Evolutionary conservation across 768 basidiomycete species (phyloP).

Genomic region (Kwoniella mangroviensis): DNA sequence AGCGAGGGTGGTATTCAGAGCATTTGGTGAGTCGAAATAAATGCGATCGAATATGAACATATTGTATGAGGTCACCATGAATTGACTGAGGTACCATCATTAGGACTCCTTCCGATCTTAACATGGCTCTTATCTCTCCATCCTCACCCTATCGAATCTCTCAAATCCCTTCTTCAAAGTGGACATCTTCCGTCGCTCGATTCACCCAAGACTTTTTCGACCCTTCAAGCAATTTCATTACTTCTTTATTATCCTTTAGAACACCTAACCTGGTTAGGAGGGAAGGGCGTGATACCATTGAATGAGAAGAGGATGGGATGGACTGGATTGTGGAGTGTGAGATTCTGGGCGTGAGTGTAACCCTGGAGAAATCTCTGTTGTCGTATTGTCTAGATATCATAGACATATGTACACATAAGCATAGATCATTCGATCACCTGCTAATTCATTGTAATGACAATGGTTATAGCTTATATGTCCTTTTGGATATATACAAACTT

Average conservation of each 20-base stretch:
- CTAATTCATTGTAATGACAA: too few species aligned
- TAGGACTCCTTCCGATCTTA: slow-evolving; percentile 41
- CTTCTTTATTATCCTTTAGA: slow-evolving; percentile 54
- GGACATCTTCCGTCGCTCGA: neutral
- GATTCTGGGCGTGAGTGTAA: slow-evolving; percentile 56
- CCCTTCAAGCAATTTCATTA: slow-evolving; percentile 46
- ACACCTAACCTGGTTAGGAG: slow-evolving; percentile 47
- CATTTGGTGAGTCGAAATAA: slow-evolving; percentile 43
- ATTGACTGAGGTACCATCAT: neutral
- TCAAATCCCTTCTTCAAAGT: slow-evolving; percentile 23
- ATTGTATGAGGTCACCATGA: too few species aligned
- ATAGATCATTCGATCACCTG: too few species aligned
- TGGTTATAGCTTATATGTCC: slow-evolving; percentile 42
- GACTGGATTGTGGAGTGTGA: slow-evolving; percentile 50
- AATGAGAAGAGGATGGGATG: slow-evolving; percentile 16
- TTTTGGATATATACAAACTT: slow-evolving; percentile 45
- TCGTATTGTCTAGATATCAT: too few species aligned
- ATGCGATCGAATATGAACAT: neutral
- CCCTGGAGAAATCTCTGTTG: too few species aligned
- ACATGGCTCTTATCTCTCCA: slow-evolving; percentile 41
- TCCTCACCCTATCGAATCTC: slow-evolving; percentile 38
- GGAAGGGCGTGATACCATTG: slow-evolving; percentile 48
- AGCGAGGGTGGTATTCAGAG: slow-evolving; percentile 54
- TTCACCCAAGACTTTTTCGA: slow-evolving; percentile 35
- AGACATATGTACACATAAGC: too few species aligned